These are phyloP conservation scores for Ophiostoma triangulosporum DNA, from an alignment of 2,329 filamentous ascomycete species.

Conservation along the genomic window DNA sequence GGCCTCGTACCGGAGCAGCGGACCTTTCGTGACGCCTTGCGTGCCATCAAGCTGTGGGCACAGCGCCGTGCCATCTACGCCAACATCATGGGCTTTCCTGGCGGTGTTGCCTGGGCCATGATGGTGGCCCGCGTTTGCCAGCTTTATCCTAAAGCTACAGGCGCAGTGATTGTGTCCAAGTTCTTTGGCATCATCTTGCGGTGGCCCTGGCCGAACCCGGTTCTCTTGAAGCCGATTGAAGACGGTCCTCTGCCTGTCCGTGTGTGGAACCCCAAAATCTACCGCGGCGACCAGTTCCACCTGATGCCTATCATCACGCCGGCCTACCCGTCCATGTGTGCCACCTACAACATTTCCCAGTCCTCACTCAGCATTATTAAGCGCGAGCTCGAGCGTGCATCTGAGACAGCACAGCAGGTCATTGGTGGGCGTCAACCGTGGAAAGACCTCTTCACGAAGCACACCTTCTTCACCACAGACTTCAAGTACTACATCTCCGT, in stretches of 20 bases:
- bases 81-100: conserved; percentile 92
- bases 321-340: conserved; percentile 94
- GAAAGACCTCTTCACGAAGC: conserved; percentile 79
- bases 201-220: conserved; percentile 92
- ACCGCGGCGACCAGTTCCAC: conserved; percentile 69
- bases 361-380: conserved; percentile 79
- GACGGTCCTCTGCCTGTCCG: conserved; percentile 67
- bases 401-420: conserved; percentile 66
- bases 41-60: conserved; percentile 94
- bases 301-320: conserved; percentile 98
- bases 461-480: conserved; percentile 82
- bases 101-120: conserved; percentile 97
- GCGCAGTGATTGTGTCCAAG: conserved; percentile 77
- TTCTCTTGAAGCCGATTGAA: conserved; percentile 78
- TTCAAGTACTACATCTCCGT: conserved; percentile 96
- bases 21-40: conserved; percentile 76
- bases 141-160: conserved; percentile 83
- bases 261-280: conserved; percentile 91
- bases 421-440: conserved; percentile 63
- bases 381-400: conserved; percentile 65
- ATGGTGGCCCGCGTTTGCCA: conserved; percentile 92
- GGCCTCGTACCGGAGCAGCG: conserved; percentile 77
- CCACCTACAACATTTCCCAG: conserved; percentile 82
- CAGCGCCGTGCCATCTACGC: conserved; percentile 85
- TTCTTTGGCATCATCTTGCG: conserved; percentile 86